Evolutionary conservation across 148 eudicot species (phyloP), one percentile per base, ranked within the genome.

Genomic region (Chenopodium suecicum): DNA sequence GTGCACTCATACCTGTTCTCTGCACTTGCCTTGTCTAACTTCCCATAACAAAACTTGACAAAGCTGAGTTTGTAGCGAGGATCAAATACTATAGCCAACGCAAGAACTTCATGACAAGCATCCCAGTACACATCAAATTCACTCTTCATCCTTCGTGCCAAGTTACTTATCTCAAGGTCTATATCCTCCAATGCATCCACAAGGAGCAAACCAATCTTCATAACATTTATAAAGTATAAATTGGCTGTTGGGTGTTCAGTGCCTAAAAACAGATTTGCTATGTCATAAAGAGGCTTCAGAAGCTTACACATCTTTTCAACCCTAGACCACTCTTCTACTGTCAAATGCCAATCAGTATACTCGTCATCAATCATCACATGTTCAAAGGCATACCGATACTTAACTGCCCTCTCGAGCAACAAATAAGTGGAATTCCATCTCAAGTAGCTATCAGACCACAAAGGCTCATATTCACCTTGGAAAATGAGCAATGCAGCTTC

Each of bases 211-310:
- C 72, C 80, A 46, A 27, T 78, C 73, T 47, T 78, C 73, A 58
- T 31, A 68, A 78, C 27, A 27, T 67, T 32, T 5, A 78, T 47
- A 41, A 47, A 78, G 73, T 66, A 66, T 44, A 68, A 27, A 67
- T 78, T 78, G 74, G 80, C 37, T 66, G 80, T 78, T 23, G 73
- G 80, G n/a, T 78, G 73, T 66, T 78, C 74, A 17, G 46, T 66
- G 25, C 74, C 47, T 12, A 31, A 0, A 46, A 78, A 78, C 9
- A 78, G 80, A 67, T 67, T 50, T 23, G 80, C 46, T n/a, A 67
- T 46, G 7, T 78, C 71, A 34, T 46, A 47, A 67, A 78, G 74
- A 47, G 73, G 81, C 20, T 68, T 47, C 73, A 78, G 27, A 78
- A 78, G 74, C 48, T 69, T 56, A 31, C 81, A 70, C 20, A 77